Evolutionary conservation across 148 eudicot genomes (phyloP).

Genomic region (Rhododendron williamsianum): DNA sequence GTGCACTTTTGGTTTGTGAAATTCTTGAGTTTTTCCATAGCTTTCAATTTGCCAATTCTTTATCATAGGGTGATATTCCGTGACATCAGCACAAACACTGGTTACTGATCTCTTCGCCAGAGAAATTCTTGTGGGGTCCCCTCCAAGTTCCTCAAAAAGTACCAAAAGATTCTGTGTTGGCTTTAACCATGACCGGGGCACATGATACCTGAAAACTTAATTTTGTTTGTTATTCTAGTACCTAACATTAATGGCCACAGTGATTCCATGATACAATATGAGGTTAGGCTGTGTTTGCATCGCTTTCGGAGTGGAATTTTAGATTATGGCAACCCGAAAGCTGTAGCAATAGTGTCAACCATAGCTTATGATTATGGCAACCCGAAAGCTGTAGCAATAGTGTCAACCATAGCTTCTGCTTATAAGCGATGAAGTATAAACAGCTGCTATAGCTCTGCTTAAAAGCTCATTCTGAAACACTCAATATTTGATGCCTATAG

Average conservation of each 20-base stretch:
- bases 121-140: constrained; percentile 64
- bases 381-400: neutral
- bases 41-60: constrained; percentile 62
- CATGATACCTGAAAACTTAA: constrained; percentile 53
- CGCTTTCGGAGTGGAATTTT: neutral
- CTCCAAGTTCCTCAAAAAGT: constrained; percentile 88
- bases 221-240: constrained; percentile 2
- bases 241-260: neutral
- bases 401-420: neutral
- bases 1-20: constrained; percentile 56
- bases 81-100: constrained; percentile 58
- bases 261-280: neutral
- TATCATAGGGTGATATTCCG: constrained; percentile 68
- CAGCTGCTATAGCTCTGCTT: neutral
- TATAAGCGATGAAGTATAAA: neutral
- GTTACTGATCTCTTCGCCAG: constrained; percentile 61
- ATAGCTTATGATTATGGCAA: neutral
- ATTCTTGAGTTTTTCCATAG: constrained; percentile 39
- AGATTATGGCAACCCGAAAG: neutral
- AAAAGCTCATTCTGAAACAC: neutral
- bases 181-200: constrained; percentile 91
- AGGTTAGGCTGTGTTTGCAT: neutral
- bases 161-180: constrained; percentile 70
- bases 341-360: neutral
- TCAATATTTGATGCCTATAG: neutral